Conservation (phyloP, 1,139 yeast genomes). For the Yamadazyma triangularis region DNA sequence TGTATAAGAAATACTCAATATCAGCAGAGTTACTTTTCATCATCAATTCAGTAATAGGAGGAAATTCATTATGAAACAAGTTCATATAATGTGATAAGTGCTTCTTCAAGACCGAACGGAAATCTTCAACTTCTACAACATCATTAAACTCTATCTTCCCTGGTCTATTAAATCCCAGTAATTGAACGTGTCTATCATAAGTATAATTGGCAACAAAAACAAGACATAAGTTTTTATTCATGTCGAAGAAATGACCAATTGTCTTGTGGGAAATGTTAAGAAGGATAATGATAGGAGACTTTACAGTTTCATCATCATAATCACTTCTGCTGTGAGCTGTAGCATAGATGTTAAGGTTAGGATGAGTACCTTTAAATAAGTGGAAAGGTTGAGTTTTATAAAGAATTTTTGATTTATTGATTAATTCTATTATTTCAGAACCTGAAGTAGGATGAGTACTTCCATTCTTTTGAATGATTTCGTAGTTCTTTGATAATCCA, state of each 20-base stretch:
- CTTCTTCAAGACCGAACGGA: slow-evolving; percentile 16
- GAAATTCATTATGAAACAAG: slow-evolving; percentile 19
- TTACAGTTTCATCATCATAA: slow-evolving; percentile 55
- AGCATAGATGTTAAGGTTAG: slow-evolving; percentile 53
- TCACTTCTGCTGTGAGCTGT: slow-evolving; percentile 73
- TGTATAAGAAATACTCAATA: slow-evolving; percentile 16
- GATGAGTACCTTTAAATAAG: slow-evolving; percentile 47
- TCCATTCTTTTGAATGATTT: slow-evolving; percentile 12
- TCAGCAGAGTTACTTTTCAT: slow-evolving; percentile 20
- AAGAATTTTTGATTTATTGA: slow-evolving; percentile 74
- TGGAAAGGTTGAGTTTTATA: slow-evolving; percentile 85
- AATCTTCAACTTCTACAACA: slow-evolving; percentile 17
- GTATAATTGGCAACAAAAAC: slow-evolving; percentile 26
- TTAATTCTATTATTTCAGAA: slow-evolving; percentile 52
- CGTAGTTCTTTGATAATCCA: slow-evolving; percentile 20
- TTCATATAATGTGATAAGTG: slow-evolving; percentile 16
- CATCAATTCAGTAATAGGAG: slow-evolving; percentile 19
- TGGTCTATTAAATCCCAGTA: slow-evolving; percentile 24
- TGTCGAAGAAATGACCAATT: slow-evolving; percentile 20
- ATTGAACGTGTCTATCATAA: slow-evolving; percentile 23
- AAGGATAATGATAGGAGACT: slow-evolving; percentile 61
- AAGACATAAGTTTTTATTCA: slow-evolving; percentile 21
- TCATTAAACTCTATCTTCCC: slow-evolving; percentile 21
- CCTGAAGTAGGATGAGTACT: slow-evolving; percentile 13
- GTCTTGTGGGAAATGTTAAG: slow-evolving; percentile 44